Base-by-base conservation (phyloP, 2,329 filamentous ascomycete species). In the Juglanconis oblonga region DNA sequence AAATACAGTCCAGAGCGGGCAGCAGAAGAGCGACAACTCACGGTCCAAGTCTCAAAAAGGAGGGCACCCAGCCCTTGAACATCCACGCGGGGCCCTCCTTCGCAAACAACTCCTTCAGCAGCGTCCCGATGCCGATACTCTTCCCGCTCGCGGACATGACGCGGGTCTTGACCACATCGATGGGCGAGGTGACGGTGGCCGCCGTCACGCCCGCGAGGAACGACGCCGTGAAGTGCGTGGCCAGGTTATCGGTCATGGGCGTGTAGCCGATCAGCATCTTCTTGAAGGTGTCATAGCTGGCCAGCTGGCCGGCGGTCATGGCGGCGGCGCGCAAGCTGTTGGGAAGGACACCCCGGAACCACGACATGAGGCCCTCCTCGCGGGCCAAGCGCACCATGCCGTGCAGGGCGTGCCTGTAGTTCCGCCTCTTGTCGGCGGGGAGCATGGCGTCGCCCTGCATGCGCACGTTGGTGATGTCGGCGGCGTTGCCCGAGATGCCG, bases 371-470 rank as follows among this genome's bases (percentile, higher is more conserved):
- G 3, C 95, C 95, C 76, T 99, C 95, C 66, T 92, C 87, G 58
- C 88, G 84, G n/a, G 88, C 83, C 91, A 98, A 97, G 65, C 91
- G 87, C 32, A 90, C 77, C 68, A 98, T 80, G 33, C 95, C 95
- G 71, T 98, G 88, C 52, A 97, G 74, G 3, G 93, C 95, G 73
- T 98, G 85, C 64, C 87, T 88, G 78, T 99, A 99, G 75, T 96
- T 95, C 59, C 94, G 85, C 52, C 91, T 87, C 70, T 96, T 79
- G 5, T 82, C 82, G 1, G 77, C 69, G 0, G 92, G 90, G 1
- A 97, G 85, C 0, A 92, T 87, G 2, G 90, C 88, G 70, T 88
- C 95, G 76, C 96, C 91, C 77, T 99, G 95, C 95, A 99, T 99
- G 66, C 95, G 91, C 53, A 99, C 95, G 76, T 99, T 99, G 70